Evolutionary conservation across 1,284 basidiomycete species (phyloP), one percentile per base, ranked within the genome.

Genomic region (Cystobasidium sp.): DNA sequence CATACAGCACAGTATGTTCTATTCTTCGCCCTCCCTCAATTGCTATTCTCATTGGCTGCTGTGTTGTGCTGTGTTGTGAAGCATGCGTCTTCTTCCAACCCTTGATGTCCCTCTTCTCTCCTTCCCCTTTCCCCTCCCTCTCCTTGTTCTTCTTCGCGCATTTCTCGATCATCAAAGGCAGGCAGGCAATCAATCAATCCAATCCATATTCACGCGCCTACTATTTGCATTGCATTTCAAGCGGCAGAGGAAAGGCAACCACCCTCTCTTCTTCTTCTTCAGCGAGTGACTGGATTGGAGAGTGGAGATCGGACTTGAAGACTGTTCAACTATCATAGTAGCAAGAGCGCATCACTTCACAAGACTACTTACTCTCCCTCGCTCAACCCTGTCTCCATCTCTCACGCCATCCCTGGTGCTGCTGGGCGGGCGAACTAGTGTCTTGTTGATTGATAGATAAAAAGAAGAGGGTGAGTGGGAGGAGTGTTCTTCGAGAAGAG

Each of bases 151-250:
- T 22, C 9, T 20, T 18, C 52, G 14, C 9, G 12, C 52, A 9
- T 41, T 43, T 59, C 56, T 43, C 56, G 56, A 59, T 59, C 56
- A 43, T 24, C 20, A 10, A 20, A 41, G 37, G 56, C 56, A 31
- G 31, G 31, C 31, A 31, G 31, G 31, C 31, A 31, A 31, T 31
- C 31, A 31, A 31, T 31, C 31, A 31, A 5, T 1, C n/a, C n/a
- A n/a, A n/a, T n/a, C n/a, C 31, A 31, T 31, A 31, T 31, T 31
- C 31, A 31, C 31, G 56, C 56, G 56, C 56, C 56, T 59, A 43
- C 56, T 59, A 59, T 59, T 59, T 18, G 43, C 39, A 39, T 59
- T 18, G 43, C 39, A 39, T 59, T 59, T 59, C n/a, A 22, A 8
- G 12, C 9, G 12, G 22, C 10, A 18, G 51, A 56, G 53, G 3